A percentile compares a stretch with the other conserved stretches of the same genome.
These are phyloP conservation scores for Bryopsis sp. DNA, from an alignment of 139 green algal species.

Conservation along the genomic window DNA sequence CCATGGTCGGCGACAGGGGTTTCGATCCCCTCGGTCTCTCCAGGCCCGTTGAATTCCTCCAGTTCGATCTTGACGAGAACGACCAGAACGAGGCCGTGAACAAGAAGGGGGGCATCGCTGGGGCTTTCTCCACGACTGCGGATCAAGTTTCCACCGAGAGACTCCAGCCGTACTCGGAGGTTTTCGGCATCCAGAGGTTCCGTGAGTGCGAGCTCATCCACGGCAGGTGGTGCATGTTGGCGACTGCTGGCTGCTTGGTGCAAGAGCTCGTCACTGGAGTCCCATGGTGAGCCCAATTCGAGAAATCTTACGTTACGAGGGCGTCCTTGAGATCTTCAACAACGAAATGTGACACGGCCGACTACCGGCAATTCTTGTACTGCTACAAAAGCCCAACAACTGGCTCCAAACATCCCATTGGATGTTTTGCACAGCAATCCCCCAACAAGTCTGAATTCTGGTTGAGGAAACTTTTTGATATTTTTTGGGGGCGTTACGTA, in stretches of 20 bases:
- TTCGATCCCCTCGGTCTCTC: slow-evolving; percentile 86
- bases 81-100: slow-evolving; percentile 88
- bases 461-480: neutral
- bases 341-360: too few relatives aligned
- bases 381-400: too few relatives aligned
- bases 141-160: slow-evolving; percentile 36
- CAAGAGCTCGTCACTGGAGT: slow-evolving; percentile 72
- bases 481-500: neutral
- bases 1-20: slow-evolving; percentile 71
- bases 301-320: too few relatives aligned
- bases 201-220: slow-evolving; percentile 91
- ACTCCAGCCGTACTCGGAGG: slow-evolving; percentile 72
- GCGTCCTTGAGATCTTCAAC: too few relatives aligned
- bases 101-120: slow-evolving; percentile 70
- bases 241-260: slow-evolving; percentile 63
- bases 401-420: too few relatives aligned
- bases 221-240: slow-evolving; percentile 94
- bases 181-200: slow-evolving; percentile 91
- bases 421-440: too few relatives aligned
- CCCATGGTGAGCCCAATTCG: slow-evolving; percentile 46
- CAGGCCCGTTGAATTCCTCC: slow-evolving; percentile 72
- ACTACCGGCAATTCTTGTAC: too few relatives aligned
- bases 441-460: too few relatives aligned
- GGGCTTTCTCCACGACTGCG: slow-evolving; percentile 35
- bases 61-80: slow-evolving; percentile 81